Base-by-base conservation (phyloP, 169 alveolate species). In the Amoebophrya sp. region DNA sequence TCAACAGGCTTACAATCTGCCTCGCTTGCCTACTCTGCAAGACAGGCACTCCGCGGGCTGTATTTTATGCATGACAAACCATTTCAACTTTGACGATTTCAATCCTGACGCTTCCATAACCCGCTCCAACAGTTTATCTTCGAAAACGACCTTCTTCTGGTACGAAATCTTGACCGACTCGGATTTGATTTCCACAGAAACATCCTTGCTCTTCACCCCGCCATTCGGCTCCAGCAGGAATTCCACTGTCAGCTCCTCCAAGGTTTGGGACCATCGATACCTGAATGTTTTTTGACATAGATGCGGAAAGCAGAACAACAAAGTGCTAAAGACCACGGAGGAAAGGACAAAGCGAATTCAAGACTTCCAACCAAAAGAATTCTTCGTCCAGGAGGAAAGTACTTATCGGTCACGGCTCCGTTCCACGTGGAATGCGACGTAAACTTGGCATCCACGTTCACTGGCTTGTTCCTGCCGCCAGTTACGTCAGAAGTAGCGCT, bases 191-290 rank as follows among this genome's bases (percentile, higher is more conserved):
- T 23, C 40, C 1, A 18, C 25, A n/a, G n/a, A n/a, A n/a, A n/a
- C n/a, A n/a, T 89, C 91, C 39, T 39, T 39, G 39, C n/a, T 23
- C 39, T 39, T 39, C 10, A 39, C 40, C 33, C 35, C 23, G 0
- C 77, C 29, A 23, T 35, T 29, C 38, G 54, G 7, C 1, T 38
- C 53, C 90, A 88, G 23, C 32, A 88, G 90, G 32, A 14, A 83
- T 38, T 93, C 92, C 89, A 91, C 89, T 0, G 93, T 93, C 89
- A 91, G 89, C 39, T 90, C 93, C 2, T n/a, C 89, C 77, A 91
- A 35, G 39, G 91, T 66, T 89, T 93, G 93, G 10, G 93, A 83
- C 94, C 93, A 91, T 3, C 90, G 35, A 53, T 93, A 91, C 25
- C 90, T 53, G 39, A 39, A 90, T 0, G 90, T n/a, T n/a, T n/a